Conservation (phyloP, 108 stramenopile species). For the Cyclotella atomus region DNA sequence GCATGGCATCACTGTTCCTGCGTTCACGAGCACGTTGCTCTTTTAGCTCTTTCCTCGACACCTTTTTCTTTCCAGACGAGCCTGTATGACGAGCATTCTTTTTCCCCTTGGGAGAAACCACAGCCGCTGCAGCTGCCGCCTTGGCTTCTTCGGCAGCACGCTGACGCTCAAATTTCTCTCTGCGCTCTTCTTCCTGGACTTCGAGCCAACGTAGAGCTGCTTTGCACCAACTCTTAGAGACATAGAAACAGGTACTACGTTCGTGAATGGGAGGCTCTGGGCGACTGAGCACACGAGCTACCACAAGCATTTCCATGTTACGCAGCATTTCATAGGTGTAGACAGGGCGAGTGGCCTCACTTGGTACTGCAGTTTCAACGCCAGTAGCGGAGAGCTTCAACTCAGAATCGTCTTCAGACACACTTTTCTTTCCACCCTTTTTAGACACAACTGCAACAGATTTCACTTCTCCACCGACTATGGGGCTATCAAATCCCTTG, state of each 20-base stretch:
- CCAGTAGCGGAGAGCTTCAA: background rate
- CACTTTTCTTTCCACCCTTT: conserved; percentile 30
- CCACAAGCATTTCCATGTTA: conserved; percentile 89
- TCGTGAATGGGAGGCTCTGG: conserved; percentile 73
- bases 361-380: background rate
- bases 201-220: conserved; percentile 87
- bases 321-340: conserved; percentile 80
- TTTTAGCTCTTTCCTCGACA: conserved; percentile 64
- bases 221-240: conserved; percentile 87
- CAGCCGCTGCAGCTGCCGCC: conserved; percentile 14
- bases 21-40: conserved; percentile 72
- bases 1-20: conserved; percentile 70
- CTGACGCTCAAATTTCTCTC: conserved; percentile 46
- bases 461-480: conserved; percentile 52
- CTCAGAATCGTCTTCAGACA: background rate
- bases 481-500: conserved; percentile 61
- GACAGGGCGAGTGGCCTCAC: conserved; percentile 11
- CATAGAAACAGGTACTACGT: conserved; percentile 65
- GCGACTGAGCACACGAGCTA: conserved; percentile 77
- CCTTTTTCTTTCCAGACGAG: conserved; percentile 66
- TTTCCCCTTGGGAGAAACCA: conserved; percentile 27
- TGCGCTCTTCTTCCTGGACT: conserved; percentile 67
- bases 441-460: conserved; percentile 40
- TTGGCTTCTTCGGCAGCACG: conserved; percentile 32
- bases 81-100: conserved; percentile 21